Conservation (phyloP, 129 eudicot genomes). For the Artemisia annua region DNA sequence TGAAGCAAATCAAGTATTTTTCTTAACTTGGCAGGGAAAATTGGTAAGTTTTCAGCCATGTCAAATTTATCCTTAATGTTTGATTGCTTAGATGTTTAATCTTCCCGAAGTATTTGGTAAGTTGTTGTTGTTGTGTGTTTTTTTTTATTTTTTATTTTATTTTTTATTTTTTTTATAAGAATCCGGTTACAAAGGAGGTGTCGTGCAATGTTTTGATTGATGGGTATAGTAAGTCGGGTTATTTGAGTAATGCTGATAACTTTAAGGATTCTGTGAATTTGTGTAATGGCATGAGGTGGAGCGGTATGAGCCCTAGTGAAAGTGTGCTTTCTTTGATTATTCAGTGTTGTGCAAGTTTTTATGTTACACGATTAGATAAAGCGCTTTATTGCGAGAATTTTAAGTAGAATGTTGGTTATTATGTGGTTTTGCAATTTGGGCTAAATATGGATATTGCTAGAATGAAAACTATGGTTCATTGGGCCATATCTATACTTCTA, state of each 20-base stretch:
- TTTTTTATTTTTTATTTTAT: too few species aligned
- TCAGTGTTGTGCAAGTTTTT: conserved; percentile 23
- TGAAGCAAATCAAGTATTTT: conserved; percentile 47
- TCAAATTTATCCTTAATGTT: too few species aligned
- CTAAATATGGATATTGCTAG: too few species aligned
- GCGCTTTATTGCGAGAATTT: conserved; percentile 39
- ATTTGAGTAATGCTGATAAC: conserved; percentile 33
- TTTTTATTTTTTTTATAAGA: conserved; percentile 12
- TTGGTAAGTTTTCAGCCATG: too few species aligned
- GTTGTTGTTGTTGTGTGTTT: too few species aligned
- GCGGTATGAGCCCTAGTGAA: conserved; percentile 29
- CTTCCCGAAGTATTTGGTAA: too few species aligned
- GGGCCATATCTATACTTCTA: too few species aligned
- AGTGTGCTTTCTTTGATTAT: conserved; percentile 14
- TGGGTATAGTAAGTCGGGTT: conserved; percentile 43
- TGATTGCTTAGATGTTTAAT: too few species aligned
- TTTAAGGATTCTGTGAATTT: conserved; percentile 24
- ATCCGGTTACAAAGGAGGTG: conserved; percentile 12
- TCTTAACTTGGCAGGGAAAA: too few species aligned
- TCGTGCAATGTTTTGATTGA: conserved; percentile 47
- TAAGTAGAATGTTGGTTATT: too few species aligned
- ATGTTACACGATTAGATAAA: conserved; percentile 28
- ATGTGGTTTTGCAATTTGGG: too few species aligned
- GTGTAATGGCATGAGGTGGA: conserved; percentile 35
- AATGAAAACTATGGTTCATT: too few species aligned